Base-by-base conservation (phyloP, 257 asterid genomes). In the Solanum peruvianum region DNA sequence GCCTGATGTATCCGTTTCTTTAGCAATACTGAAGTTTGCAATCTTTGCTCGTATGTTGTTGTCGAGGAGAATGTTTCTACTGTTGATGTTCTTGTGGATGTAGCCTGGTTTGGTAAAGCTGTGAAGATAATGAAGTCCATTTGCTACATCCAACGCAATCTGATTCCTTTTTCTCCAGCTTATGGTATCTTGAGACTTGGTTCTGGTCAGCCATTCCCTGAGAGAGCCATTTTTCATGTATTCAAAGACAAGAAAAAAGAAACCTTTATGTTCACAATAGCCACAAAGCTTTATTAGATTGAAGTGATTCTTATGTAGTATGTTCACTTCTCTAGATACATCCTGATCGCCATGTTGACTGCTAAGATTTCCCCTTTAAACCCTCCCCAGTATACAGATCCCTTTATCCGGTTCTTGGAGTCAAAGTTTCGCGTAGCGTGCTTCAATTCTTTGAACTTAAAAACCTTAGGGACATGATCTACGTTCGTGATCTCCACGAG, bases 91-190 rank as follows among this genome's bases (percentile, higher is more conserved):
- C 75, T 90, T 91, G 88, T 94, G 96, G 2, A 87, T 90, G 56
- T 90, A 91, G 3, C 92, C 92, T 75, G 96, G 96, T 84, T 87
- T 90, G 20, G 94, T 87, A 49, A 90, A 94, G 87, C 71, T 90
- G 91, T 94, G 97, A 87, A 93, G 96, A 83, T 94, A 94, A 86
- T 91, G 94, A 87, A 94, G 96, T 62, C 96, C 96, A 45, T 91
- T 90, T 33, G 96, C 93, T 31, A 94, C 91, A 83, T 94, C 96
- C 27, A 91, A 89, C 3, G 95, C 97, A n/a, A 94, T 92, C 80
- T 88, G 88, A 33, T 92, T 84, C 87, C 84, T 84, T 85, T 73
- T 87, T n/a, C 21, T 84, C 95, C 93, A 92, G 76, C 89, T 86
- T 62, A 87, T 75, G 27, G 27, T 29, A 2, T 62, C 89, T 78